Percentiles rank a stretch among this genome's conserved stretches.
phyloP scores from a whole-genome alignment of 139 green algal species.

The Gonium pectorale region DNA sequence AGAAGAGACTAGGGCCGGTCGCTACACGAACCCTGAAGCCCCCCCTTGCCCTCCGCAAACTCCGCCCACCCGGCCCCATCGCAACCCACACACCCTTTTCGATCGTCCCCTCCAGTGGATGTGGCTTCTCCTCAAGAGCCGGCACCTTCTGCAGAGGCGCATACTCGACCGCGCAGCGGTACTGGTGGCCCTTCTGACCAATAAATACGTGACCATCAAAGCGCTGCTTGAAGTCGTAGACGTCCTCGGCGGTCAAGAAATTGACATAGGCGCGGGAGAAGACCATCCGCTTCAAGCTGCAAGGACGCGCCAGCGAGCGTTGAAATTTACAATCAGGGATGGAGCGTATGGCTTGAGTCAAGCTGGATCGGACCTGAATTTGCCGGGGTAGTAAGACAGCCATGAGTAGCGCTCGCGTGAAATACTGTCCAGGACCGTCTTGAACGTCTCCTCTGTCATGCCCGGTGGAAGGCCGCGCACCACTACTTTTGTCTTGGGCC shows the following conservation, averaged over 20 bases:
- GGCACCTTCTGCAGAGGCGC: slow-evolving; percentile 78
- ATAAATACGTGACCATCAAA: slow-evolving; percentile 81
- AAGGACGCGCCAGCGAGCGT: not conserved
- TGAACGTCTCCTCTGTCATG: slow-evolving; percentile 66
- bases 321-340: not conserved
- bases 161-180: slow-evolving; percentile 75
- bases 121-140: slow-evolving; percentile 53
- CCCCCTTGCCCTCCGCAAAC: not conserved
- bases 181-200: slow-evolving; percentile 72
- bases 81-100: slow-evolving; percentile 67
- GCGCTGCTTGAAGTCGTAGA: slow-evolving; percentile 72
- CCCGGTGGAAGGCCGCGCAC: slow-evolving; percentile 74
- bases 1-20: too few species aligned
- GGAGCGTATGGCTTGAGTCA: not conserved
- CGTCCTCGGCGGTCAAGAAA: slow-evolving; percentile 59
- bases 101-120: slow-evolving; percentile 77
- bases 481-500: slow-evolving; percentile 75
- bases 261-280: slow-evolving; percentile 78
- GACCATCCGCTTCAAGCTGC: slow-evolving; percentile 61
- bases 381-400: slow-evolving; percentile 78
- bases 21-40: too few species aligned
- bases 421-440: slow-evolving; percentile 19
- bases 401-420: slow-evolving; percentile 64
- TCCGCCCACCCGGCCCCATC: not conserved
- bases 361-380: slow-evolving; percentile 64